Evolutionary conservation across 345 rosid genomes (phyloP), one percentile per base, ranked within the genome.

Genomic region (Firmiana major): DNA sequence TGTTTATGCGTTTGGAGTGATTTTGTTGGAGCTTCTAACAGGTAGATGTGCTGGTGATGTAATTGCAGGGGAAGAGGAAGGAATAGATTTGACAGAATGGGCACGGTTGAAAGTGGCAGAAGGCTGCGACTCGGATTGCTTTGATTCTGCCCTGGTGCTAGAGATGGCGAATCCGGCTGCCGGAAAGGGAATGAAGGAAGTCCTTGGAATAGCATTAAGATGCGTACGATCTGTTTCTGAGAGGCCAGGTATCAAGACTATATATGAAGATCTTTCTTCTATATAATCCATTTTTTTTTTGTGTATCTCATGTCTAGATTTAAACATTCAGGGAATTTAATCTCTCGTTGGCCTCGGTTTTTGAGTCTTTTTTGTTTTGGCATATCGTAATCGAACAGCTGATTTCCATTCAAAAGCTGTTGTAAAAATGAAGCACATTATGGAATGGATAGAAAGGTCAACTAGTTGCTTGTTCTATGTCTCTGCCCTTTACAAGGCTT

Each of bases 41-140:
- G 98, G 99, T 68, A 89, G 90, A 84, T 93, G 98, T 67, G 98
- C 97, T 0, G 98, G 99, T 48, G 99, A 96, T 70, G 97, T 96
- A 49, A 87, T 96, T 68, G 86, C 97, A 3, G 93, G 94, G 22
- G 94, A 88, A 74, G 94, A 86, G 34, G 93, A 90, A 59, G 92
- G 94, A 5, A 91, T 90, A 13, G 97, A 93, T 77, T 80, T 96
- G 84, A 91, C 93, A 0, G 97, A 92, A 79, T 96, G 97, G 98
- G 91, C 92, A 43, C 87, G 88, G 65, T 67, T 88, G 81, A 91
- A 91, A 77, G 86, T 81, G 16, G 75, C 90, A 15, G 95, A 89
- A 79, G 98, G 99, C 5, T 87, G 84, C 5, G 97, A 91, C 8
- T 54, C 87, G 0, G 97, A 91, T 59, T 93, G 97, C 82, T 88